phyloP scores from a whole-genome alignment of 345 rosid species.

The Kernera saxatilis region DNA sequence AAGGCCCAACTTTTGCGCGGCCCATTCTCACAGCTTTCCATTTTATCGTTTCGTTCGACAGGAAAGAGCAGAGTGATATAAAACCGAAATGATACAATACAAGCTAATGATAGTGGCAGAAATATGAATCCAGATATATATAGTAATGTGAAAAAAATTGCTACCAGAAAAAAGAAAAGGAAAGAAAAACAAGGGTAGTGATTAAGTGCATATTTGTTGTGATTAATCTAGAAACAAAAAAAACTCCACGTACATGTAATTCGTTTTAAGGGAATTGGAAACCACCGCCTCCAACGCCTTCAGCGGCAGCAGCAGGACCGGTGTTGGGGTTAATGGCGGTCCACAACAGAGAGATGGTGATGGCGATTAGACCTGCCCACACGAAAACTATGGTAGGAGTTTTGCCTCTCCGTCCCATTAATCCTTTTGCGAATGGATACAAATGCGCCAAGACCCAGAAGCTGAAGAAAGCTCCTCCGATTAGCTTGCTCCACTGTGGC shows the following conservation, averaged over 20 bases:
- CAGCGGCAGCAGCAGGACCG: slow-evolving; percentile 12
- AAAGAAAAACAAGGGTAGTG: background rate
- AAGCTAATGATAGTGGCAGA: background rate
- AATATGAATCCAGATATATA: background rate
- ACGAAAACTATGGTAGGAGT: slow-evolving; percentile 90
- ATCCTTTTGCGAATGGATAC: slow-evolving; percentile 91
- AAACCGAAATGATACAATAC: background rate
- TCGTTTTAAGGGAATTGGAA: slow-evolving; percentile 59
- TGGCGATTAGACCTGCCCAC: slow-evolving; percentile 92
- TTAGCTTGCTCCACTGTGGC: slow-evolving; percentile 78
- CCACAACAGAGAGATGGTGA: slow-evolving; percentile 78
- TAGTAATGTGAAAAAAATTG: background rate
- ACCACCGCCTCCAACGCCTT: slow-evolving; percentile 34
- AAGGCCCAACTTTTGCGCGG: slow-evolving; percentile 3
- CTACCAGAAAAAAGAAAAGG: background rate
- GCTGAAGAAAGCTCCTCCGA: slow-evolving; percentile 92
- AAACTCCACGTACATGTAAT: no score
- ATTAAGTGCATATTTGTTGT: background rate
- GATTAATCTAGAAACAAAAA: slow-evolving; percentile 25
- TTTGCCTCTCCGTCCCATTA: slow-evolving; percentile 93
- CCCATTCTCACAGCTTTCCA: background rate
- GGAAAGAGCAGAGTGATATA: background rate
- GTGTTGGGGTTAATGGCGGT: slow-evolving; percentile 59
- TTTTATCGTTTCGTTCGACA: background rate
- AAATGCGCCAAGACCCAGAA: slow-evolving; percentile 94